Base-by-base conservation (phyloP, 2,329 filamentous ascomycete genomes). In the Apiospora rasikravindrae region DNA sequence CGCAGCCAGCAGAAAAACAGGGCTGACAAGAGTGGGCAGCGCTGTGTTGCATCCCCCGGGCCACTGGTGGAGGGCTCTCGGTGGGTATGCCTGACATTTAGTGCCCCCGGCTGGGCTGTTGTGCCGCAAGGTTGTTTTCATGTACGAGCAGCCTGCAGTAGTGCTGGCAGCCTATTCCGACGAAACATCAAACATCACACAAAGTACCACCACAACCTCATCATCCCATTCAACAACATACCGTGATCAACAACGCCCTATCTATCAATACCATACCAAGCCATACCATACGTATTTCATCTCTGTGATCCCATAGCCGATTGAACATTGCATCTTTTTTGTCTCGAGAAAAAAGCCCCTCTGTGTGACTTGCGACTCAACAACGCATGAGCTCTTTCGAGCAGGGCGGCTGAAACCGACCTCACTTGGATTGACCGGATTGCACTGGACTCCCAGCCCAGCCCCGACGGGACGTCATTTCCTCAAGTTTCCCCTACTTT, bases 101-200 rank as follows among this genome's bases (percentile, higher is more conserved):
- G 53, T 61, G 24, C 53, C 13, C 51, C 51, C 51, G 16, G 51
- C 51, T 53, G 24, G 51, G 24, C 24, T 29, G 49, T 53, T 26
- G 49, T 26, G 49, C 49, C 49, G n/a, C n/a, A n/a, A n/a, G n/a
- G n/a, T n/a, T n/a, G n/a, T n/a, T n/a, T n/a, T n/a, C n/a, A n/a
- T n/a, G n/a, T n/a, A 51, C 49, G 49, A 51, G n/a, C 49, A 26
- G n/a, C 44, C 16, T 53, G 51, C 51, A 26, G n/a, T 24, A 26
- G 33, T 37, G 33, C 33, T 37, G 33, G 19, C 45, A 47, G 45
- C 45, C 16, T 53, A 26, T 53, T 53, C 51, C 51, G 51, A 26
- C 51, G 51, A 53, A 53, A 53, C 51, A 53, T 53, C 51, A 26
- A 53, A 53, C 51, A 53, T 26, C 51, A 29, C 51, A 29, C 51